Percentiles rank a stretch among this genome's conserved stretches.
These are phyloP conservation scores for Asterionellopsis glacialis DNA, from an alignment of 108 stramenopile species.

Conservation along the genomic window DNA sequence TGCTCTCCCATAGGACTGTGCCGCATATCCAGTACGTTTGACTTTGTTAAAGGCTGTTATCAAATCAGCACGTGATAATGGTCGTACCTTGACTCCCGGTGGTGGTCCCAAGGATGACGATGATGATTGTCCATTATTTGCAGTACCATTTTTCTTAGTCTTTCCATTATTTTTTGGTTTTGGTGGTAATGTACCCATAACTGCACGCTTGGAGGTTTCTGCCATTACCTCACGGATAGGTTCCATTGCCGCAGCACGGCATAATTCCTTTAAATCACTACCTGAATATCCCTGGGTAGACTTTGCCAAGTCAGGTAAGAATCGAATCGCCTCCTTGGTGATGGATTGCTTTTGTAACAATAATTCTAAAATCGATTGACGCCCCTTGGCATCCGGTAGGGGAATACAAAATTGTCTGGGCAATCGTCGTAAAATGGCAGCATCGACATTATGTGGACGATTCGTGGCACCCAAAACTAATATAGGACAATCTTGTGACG, in stretches of 20 bases:
- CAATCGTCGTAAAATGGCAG: constrained; percentile 92
- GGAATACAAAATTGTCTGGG: constrained; percentile 86
- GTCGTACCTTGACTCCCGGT: constrained; percentile 33
- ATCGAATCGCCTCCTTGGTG: constrained; percentile 28
- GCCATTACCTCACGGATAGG: constrained; percentile 76
- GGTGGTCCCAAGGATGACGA: constrained; percentile 17
- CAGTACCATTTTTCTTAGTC: constrained; percentile 12
- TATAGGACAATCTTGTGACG: constrained; percentile 46
- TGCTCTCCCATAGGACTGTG: constrained; percentile 37
- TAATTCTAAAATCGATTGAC: constrained; percentile 77
- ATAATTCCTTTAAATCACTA: constrained; percentile 94
- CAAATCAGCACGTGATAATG: constrained; percentile 59
- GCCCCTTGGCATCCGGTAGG: constrained; percentile 59
- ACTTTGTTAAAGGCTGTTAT: constrained; percentile 64
- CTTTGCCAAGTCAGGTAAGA: constrained; percentile 63
- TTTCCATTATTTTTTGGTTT: constrained; percentile 1
- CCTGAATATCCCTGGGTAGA: constrained; percentile 83
- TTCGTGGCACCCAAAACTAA: constrained; percentile 96
- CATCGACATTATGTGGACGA: constrained; percentile 89
- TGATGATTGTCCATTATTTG: background rate
- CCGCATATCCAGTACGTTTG: constrained; percentile 71
- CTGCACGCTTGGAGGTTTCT: constrained; percentile 53
- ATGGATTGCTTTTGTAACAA: constrained; percentile 61
- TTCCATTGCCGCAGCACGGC: constrained; percentile 89
- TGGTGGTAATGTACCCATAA: constrained; percentile 23